Base-by-base conservation (phyloP, 2,329 filamentous ascomycete genomes). In the Clarireedia sp. region DNA sequence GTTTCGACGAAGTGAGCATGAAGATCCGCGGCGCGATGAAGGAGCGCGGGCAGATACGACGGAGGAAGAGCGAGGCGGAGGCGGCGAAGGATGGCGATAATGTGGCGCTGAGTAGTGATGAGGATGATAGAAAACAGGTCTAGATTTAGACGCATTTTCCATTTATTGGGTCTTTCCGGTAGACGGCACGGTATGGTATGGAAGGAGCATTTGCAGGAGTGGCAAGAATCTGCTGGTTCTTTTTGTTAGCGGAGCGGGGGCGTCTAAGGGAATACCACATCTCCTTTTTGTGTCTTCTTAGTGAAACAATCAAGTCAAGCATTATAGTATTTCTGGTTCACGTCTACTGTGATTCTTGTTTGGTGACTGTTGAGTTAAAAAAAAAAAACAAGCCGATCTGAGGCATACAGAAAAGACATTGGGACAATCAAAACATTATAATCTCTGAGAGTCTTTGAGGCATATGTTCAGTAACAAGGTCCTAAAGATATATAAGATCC, bases 1-100 rank as follows among this genome's bases (percentile, higher is more conserved):
- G 86, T 2, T 82, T 96, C 59, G 86, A 92, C 54, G 86, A 95
- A 71, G 89, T 95, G 2, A 90, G 82, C 67, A 81, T 82, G 70
- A 90, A 87, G 74, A 90, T 97, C 63, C 80, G 88, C 53, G 87
- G 85, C 62, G 90, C 90, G 4, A 95, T 97, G 88, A 76, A 79
- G 63, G 85, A 90, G 69, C 74, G 88, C n/a, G 85, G 86, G 78
- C 62, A 79, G 75, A 74, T 82, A 76, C 63, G 68, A 65, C 69
- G 66, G 66, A 71, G 69, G 63, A 74, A 64, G 68, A 72, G 54
- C 63, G 64, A 59, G 64, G 68, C 54, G 60, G 69, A 59, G 64
- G 68, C 54, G 61, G 69, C 51, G 59, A 71, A 69, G 29, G 73
- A 73, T 17, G 74, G 74, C 48, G 73, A 73, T 26, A 73, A 74